These are phyloP conservation scores for Logfia minima DNA, from an alignment of 129 eudicot genomes.

Conservation along the genomic window DNA sequence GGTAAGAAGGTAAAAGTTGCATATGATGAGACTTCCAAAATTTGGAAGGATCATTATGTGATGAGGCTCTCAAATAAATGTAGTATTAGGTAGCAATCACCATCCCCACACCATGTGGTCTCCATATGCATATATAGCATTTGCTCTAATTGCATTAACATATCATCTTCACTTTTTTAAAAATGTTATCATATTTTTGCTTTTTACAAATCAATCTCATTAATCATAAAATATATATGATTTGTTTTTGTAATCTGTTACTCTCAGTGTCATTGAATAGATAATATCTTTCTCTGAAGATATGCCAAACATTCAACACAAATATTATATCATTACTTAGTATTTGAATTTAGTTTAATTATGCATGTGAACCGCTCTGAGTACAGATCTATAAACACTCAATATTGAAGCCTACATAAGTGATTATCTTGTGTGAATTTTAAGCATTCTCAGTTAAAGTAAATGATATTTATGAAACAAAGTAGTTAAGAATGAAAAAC, in stretches of 20 bases:
- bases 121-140: conserved; percentile 43
- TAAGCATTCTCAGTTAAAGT: background rate
- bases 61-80: background rate
- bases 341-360: background rate
- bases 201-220: background rate
- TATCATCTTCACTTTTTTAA: conserved; percentile 6
- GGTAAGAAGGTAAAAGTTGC: conserved; percentile 3
- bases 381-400: background rate
- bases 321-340: background rate
- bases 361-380: no score
- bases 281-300: no score
- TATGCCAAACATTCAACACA: no score
- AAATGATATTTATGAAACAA: background rate
- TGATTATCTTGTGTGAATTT: background rate
- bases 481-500: background rate
- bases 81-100: background rate
- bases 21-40: conserved; percentile 26
- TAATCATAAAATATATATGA: background rate
- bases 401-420: background rate
- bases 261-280: background rate
- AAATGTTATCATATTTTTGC: conserved; percentile 2
- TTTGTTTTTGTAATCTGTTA: background rate
- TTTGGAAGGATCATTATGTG: conserved; percentile 3
- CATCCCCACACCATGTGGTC: conserved; percentile 42
- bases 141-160: conserved; percentile 21